These are phyloP conservation scores for Podila epigama DNA, from an alignment of 192 early-diverging fungal species.

Conservation along the genomic window DNA sequence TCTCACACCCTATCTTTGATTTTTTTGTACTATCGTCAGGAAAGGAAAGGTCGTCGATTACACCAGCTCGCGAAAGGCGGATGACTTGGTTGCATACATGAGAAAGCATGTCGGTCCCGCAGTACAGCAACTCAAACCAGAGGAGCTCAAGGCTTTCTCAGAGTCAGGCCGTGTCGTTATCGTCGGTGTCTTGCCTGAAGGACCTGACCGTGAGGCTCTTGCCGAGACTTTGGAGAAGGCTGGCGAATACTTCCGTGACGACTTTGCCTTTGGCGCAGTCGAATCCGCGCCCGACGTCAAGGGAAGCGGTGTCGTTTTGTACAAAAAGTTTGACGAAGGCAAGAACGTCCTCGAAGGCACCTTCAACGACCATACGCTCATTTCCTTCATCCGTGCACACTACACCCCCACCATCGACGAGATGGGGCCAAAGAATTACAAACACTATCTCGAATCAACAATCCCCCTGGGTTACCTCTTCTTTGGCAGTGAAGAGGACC, in stretches of 20 bases:
- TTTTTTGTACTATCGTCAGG: slow-evolving; percentile 9
- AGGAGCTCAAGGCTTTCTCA: slow-evolving; percentile 75
- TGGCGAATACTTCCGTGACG: slow-evolving; percentile 85
- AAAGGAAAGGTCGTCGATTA: slow-evolving; percentile 76
- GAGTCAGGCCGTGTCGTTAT: slow-evolving; percentile 85
- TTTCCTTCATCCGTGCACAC: slow-evolving; percentile 75
- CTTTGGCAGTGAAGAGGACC: slow-evolving; percentile 67
- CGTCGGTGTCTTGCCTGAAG: slow-evolving; percentile 76
- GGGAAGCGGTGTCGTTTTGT: slow-evolving; percentile 75
- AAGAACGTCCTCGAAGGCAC: slow-evolving; percentile 67
- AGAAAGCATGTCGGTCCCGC: slow-evolving; percentile 87
- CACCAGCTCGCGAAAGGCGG: slow-evolving; percentile 84
- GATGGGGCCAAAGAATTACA: slow-evolving; percentile 86
- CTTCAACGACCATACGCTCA: slow-evolving; percentile 59
- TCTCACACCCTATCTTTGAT: background rate
- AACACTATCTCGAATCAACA: slow-evolving; percentile 78
- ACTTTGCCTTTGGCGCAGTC: slow-evolving; percentile 80
- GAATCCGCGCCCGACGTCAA: slow-evolving; percentile 48
- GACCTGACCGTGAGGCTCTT: slow-evolving; percentile 64
- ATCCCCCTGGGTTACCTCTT: slow-evolving; percentile 92
- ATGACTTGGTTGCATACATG: slow-evolving; percentile 89
- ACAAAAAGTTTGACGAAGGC: slow-evolving; percentile 90
- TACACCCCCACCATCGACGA: slow-evolving; percentile 87
- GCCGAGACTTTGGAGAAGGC: slow-evolving; percentile 57
- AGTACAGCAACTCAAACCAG: slow-evolving; percentile 70